Evolutionary conservation across 768 basidiomycete genomes (phyloP).

Genomic region (Termitomyces heimii): DNA sequence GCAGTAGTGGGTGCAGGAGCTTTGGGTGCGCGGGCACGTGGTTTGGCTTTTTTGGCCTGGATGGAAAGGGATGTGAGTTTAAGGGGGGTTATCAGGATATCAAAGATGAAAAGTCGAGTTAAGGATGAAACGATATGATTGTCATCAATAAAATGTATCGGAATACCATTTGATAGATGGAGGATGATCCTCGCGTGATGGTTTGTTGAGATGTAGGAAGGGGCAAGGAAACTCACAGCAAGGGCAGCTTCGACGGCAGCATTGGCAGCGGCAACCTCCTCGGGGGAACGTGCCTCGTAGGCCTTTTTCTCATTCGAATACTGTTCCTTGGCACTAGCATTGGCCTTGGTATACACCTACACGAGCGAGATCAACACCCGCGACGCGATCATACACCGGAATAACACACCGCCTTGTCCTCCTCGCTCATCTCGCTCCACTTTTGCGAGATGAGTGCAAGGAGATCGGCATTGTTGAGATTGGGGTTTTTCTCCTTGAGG

Average conservation of each 20-base stretch:
- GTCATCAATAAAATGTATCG: background rate
- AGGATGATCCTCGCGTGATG: background rate
- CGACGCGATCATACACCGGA: slow-evolving; percentile 6
- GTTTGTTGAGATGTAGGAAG: background rate
- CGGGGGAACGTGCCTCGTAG: slow-evolving; percentile 53
- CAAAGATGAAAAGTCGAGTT: background rate
- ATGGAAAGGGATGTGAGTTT: background rate
- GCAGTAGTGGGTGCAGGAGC: background rate
- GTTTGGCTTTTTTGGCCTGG: slow-evolving; percentile 19
- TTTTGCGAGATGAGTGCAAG: slow-evolving; percentile 63
- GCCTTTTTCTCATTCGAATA: slow-evolving; percentile 61
- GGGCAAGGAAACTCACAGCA: slow-evolving; percentile 21
- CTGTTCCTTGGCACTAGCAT: slow-evolving; percentile 52
- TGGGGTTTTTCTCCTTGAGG: slow-evolving; percentile 60
- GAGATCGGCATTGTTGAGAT: slow-evolving; percentile 65
- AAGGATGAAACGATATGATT: background rate
- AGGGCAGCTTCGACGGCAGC: slow-evolving; percentile 35
- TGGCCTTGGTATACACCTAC: slow-evolving; percentile 50
- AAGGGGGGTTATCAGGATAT: background rate
- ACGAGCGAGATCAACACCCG: slow-evolving; percentile 2
- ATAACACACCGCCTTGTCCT: slow-evolving; percentile 67
- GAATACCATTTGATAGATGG: background rate
- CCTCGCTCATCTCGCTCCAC: slow-evolving; percentile 65
- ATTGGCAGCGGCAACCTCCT: slow-evolving; percentile 41
- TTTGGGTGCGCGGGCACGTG: slow-evolving; percentile 9